Conservation (phyloP, 179 eudicot species). For the Heliamphora pulchella region DNA sequence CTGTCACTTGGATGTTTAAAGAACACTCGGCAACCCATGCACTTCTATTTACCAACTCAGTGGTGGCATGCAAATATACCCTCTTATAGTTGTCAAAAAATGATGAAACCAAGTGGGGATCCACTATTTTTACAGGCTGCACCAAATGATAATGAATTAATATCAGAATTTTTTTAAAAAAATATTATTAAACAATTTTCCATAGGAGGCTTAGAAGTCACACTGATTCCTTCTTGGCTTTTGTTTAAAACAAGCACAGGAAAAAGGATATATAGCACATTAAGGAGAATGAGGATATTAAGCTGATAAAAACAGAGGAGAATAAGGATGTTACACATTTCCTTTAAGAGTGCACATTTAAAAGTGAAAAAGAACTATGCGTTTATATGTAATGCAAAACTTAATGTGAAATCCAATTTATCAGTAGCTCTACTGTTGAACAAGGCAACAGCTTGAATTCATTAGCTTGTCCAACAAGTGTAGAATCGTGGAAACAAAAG, state of each 20-base stretch:
- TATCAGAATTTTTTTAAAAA: slow-evolving; percentile 5
- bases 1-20: slow-evolving; percentile 64
- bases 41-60: slow-evolving; percentile 73
- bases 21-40: slow-evolving; percentile 66
- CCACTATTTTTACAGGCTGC: slow-evolving; percentile 92
- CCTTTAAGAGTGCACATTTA: neutral
- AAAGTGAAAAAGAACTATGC: neutral
- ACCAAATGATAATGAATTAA: slow-evolving; percentile 22
- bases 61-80: slow-evolving; percentile 69
- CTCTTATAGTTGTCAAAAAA: slow-evolving; percentile 78
- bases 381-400: neutral
- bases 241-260: neutral
- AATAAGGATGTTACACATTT: neutral
- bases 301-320: neutral
- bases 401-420: neutral
- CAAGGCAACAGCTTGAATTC: neutral
- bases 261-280: neutral
- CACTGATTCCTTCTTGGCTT: neutral
- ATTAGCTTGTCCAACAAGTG: neutral
- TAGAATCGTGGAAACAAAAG: neutral
- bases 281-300: neutral
- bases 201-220: neutral
- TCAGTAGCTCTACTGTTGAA: neutral
- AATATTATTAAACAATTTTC: neutral
- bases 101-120: slow-evolving; percentile 95